Percentiles rank a stretch among this genome's conserved stretches.
These are phyloP conservation scores for Microsporum canis DNA, from an alignment of 2,329 filamentous ascomycete genomes.

Conservation along the genomic window DNA sequence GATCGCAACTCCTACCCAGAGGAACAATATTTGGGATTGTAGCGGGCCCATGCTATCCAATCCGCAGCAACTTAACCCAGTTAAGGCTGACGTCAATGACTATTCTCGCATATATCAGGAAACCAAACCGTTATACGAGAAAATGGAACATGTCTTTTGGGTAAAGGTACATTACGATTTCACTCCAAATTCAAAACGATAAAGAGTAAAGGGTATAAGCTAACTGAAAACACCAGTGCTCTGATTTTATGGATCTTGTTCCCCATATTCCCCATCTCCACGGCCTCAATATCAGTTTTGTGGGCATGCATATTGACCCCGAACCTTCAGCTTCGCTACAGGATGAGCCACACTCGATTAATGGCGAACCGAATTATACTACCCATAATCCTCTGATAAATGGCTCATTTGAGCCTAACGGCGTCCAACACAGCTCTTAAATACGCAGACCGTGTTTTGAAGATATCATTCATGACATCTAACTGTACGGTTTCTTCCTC, in stretches of 20 bases:
- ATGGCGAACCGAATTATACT: not conserved
- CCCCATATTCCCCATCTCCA: constrained; percentile 39
- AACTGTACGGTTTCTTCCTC: not conserved
- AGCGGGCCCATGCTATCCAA: constrained; percentile 36
- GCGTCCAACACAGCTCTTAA: not conserved
- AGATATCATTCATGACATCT: not conserved
- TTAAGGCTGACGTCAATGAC: constrained; percentile 29
- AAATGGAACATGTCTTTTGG: constrained; percentile 42
- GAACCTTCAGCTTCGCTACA: constrained; percentile 22
- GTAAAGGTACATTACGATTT: constrained; percentile 32
- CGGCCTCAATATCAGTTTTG: constrained; percentile 29
- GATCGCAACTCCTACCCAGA: constrained; percentile 32
- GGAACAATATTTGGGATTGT: constrained; percentile 38
- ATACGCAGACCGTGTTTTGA: not conserved
- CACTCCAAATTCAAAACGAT: not conserved
- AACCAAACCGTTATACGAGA: constrained; percentile 38
- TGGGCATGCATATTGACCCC: constrained; percentile 32
- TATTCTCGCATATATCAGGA: constrained; percentile 33
- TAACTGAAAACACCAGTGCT: constrained; percentile 27
- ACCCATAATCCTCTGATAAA: not conserved
- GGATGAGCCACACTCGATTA: constrained; percentile 21
- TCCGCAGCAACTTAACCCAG: constrained; percentile 28
- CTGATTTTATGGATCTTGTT: constrained; percentile 41
- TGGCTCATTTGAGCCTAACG: not conserved
- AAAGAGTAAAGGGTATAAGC: not conserved